Evolutionary conservation across 1,284 basidiomycete species (phyloP), one percentile per base, ranked within the genome.

Genomic region (Apiotrichum mycotoxinovorans): DNA sequence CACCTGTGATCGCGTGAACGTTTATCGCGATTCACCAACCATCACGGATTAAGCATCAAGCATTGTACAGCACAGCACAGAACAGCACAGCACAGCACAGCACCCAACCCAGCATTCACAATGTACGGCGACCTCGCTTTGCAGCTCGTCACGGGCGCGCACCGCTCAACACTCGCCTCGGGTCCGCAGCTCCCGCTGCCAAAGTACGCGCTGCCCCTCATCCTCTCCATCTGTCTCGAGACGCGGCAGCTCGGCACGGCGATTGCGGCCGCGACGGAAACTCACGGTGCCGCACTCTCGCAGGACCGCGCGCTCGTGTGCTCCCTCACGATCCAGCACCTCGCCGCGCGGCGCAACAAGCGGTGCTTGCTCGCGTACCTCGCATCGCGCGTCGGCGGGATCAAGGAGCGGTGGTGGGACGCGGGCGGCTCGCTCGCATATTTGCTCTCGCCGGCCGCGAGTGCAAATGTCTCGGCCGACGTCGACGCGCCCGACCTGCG

Each of bases 331-430:
- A 84, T 97, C 66, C 86, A 89, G 68, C 91, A 96, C 73, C 87
- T 93, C 10, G 85, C 89, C 26, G 87, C 94, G 60, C 81, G 86
- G 45, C 84, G 92, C 63, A 96, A 97, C 81, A 95, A 96, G 74
- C 87, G 95, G 17, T 92, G 91, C 71, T 81, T 98, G 9, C 83
- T 97, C 37, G 91, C 91, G 1, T 98, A 98, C 78, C 90, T 97
- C 72, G 79, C 84, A 30, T 87, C 90, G 72, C 84, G 95, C 33
- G 77, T 91, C 42, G 87, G 91, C 67, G 85, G 85, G 56, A 83
- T 98, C 54, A 84, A 86, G 64, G 85, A 88, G 67, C 82, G 89
- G 77, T 95, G 91, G 77, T 97, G 94, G 93, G 80, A 84, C n/a
- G 84, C 85, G 15, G 92, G 91, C n/a, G 93, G 90, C n/a, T 87